phyloP scores from a whole-genome alignment of 192 early-diverging fungal species.

The Entomortierella chlamydospora region DNA sequence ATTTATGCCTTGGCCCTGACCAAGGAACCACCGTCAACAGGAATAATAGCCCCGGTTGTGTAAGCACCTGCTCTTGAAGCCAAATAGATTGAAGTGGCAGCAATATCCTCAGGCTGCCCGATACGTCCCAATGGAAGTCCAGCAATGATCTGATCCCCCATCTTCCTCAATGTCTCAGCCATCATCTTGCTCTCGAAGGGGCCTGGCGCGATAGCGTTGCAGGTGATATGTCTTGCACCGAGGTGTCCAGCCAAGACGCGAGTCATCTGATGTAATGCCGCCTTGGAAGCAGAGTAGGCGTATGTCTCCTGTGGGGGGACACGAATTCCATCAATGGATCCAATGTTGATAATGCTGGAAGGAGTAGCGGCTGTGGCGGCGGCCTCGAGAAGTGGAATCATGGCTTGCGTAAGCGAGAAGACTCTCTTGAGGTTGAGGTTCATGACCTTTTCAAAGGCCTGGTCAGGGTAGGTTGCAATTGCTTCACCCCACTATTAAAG shows the following conservation, averaged over 20 bases:
- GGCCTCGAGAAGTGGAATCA: slow-evolving; percentile 76
- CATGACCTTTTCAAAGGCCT: slow-evolving; percentile 80
- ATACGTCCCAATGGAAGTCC: slow-evolving; percentile 79
- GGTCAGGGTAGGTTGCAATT: slow-evolving; percentile 67
- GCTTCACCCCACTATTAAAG: slow-evolving; percentile 58
- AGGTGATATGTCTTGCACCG: slow-evolving; percentile 66
- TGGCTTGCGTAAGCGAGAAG: slow-evolving; percentile 83
- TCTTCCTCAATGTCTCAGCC: slow-evolving; percentile 66
- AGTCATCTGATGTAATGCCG: slow-evolving; percentile 81
- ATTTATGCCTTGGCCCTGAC: slow-evolving; percentile 57
- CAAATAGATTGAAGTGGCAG: slow-evolving; percentile 85
- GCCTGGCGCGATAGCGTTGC: slow-evolving; percentile 79
- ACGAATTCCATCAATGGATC: slow-evolving; percentile 75
- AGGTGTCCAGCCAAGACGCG: slow-evolving; percentile 73
- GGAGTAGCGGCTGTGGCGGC: slow-evolving; percentile 66
- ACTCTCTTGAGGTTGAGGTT: slow-evolving; percentile 87
- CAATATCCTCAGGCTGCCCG: slow-evolving; percentile 87
- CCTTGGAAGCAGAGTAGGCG: slow-evolving; percentile 85
- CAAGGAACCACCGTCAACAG: slow-evolving; percentile 83
- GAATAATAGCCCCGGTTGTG: slow-evolving; percentile 84
- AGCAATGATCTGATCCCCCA: slow-evolving; percentile 64
- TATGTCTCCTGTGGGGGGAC: slow-evolving; percentile 66
- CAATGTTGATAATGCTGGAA: slow-evolving; percentile 92
- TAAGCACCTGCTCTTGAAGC: slow-evolving; percentile 81
- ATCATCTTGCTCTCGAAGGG: slow-evolving; percentile 86